phyloP scores from a whole-genome alignment of 1,139 yeast genomes.

The Suhomyces coccinellae region DNA sequence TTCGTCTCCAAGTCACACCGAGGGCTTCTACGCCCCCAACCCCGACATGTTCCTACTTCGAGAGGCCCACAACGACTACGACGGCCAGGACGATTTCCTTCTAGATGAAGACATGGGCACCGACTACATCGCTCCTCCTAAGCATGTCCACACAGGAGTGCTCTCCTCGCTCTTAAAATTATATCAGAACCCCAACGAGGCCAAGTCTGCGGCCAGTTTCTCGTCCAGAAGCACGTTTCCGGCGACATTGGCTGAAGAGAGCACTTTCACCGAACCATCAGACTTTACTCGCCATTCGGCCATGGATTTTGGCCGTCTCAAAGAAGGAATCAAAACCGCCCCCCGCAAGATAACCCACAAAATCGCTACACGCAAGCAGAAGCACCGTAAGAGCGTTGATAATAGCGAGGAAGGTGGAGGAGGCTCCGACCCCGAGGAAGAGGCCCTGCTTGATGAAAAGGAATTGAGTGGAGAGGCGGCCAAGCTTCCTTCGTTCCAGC shows the following conservation, averaged over 20 bases:
- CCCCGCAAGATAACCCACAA: constrained; percentile 19
- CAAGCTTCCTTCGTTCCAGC: constrained; percentile 43
- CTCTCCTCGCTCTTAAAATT: constrained; percentile 71
- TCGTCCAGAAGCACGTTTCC: constrained; percentile 20
- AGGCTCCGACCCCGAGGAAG: constrained; percentile 8
- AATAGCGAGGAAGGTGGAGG: background rate
- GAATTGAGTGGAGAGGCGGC: constrained; percentile 16
- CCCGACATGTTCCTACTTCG: constrained; percentile 44
- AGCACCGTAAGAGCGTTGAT: background rate
- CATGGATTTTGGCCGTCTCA: constrained; percentile 29
- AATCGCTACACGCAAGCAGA: constrained; percentile 6
- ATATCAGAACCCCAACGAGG: constrained; percentile 50
- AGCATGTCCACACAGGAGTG: constrained; percentile 78
- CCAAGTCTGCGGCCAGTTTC: constrained; percentile 29
- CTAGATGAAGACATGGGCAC: constrained; percentile 48
- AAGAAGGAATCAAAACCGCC: constrained; percentile 28
- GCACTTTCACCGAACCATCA: constrained; percentile 13
- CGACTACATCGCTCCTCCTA: constrained; percentile 63
- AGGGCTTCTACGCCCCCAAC: constrained; percentile 43
- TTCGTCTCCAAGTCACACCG: constrained; percentile 5
- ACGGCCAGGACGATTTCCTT: constrained; percentile 36
- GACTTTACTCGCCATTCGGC: constrained; percentile 12
- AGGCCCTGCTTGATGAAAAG: constrained; percentile 13
- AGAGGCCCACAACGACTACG: constrained; percentile 30
- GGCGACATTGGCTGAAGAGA: constrained; percentile 19